These are phyloP conservation scores for Penicillium sp. DNA, from an alignment of 2,329 filamentous ascomycete genomes.

Conservation along the genomic window DNA sequence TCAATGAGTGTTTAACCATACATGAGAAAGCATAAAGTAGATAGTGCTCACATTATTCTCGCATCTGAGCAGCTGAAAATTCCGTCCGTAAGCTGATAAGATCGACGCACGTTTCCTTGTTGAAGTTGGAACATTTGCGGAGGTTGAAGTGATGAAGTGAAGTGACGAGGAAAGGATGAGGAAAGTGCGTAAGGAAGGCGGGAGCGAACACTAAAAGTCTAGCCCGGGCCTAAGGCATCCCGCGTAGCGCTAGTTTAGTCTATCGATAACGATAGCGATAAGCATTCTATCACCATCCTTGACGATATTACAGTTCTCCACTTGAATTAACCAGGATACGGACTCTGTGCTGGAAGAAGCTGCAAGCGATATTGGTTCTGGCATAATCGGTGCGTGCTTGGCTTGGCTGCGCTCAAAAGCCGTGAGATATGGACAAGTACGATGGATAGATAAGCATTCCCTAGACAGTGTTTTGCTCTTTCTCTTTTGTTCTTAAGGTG, in stretches of 20 bases:
- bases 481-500: background rate
- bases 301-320: too few species aligned
- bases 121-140: too few species aligned
- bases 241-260: background rate
- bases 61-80: too few species aligned
- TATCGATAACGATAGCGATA: background rate
- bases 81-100: too few species aligned
- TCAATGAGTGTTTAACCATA: too few species aligned
- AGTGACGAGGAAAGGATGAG: too few species aligned
- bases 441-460: background rate
- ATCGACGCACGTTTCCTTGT: too few species aligned
- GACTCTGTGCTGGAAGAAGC: slow-evolving; percentile 4
- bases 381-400: background rate
- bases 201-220: slow-evolving; percentile 11
- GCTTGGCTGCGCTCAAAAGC: background rate
- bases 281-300: background rate
- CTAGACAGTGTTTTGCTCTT: background rate
- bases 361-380: slow-evolving; percentile 1
- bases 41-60: too few species aligned
- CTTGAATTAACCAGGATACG: background rate
- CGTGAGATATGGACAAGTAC: too few species aligned
- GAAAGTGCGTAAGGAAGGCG: slow-evolving; percentile 6
- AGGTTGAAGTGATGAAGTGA: background rate
- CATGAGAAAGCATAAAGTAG: too few species aligned
- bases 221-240: slow-evolving; percentile 1